Conservation (phyloP, 176 grass and related monocot genomes). For the Carex cristatella region DNA sequence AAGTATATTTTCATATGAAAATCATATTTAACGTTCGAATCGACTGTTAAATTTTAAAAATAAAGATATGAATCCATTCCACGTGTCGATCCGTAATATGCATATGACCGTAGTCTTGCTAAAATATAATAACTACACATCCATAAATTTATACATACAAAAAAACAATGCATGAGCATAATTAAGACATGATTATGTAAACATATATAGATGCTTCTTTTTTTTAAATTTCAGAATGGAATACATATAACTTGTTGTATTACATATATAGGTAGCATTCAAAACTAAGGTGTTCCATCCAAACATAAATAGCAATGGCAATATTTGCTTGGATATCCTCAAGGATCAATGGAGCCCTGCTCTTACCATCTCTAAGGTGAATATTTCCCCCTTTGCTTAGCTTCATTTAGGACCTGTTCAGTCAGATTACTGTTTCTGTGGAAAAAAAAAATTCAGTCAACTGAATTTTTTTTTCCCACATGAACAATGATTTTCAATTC, state of each 20-base stretch:
- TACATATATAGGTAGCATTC: slow-evolving; percentile 42
- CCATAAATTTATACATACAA: neutral
- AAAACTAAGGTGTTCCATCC: slow-evolving; percentile 87
- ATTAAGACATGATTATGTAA: neutral
- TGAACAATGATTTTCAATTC: no score
- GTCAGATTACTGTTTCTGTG: no score
- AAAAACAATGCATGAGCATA: neutral
- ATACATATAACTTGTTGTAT: neutral
- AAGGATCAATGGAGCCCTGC: slow-evolving; percentile 89
- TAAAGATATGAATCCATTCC: no score
- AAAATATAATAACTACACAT: neutral
- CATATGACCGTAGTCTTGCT: no score
- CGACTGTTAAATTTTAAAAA: no score
- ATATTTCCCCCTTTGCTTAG: neutral
- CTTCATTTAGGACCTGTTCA: neutral
- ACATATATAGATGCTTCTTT: neutral
- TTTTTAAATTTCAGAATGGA: neutral
- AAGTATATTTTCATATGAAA: no score
- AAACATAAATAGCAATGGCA: slow-evolving; percentile 83
- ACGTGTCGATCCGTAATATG: no score
- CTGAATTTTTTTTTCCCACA: no score
- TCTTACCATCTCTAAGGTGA: slow-evolving; percentile 65
- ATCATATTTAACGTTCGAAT: no score
- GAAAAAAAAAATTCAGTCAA: no score
- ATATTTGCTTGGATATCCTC: slow-evolving; percentile 87